Base-by-base conservation (phyloP, 2,329 filamentous ascomycete genomes). In the Parascedosporium putredinis region DNA sequence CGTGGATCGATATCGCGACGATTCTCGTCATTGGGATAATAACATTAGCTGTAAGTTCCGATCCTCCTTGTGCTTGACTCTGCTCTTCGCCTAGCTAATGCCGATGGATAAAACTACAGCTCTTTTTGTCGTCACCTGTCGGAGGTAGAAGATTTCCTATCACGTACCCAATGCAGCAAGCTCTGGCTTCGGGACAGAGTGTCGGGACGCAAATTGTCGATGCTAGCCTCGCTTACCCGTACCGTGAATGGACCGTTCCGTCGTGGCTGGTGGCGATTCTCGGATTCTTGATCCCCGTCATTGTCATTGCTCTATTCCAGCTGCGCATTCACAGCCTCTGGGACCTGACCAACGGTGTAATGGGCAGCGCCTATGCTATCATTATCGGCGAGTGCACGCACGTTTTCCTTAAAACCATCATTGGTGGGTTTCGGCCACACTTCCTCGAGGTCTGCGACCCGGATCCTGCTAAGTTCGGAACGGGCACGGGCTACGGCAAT, bases 361-460 rank as follows among this genome's bases (percentile, higher is more conserved):
- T 82, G 50, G 82, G 81, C 9, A 71, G 82, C 0, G 60, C 78
- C 2, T 84, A 83, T 65, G 71, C 75, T 2, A 66, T 83, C 47
- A 72, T 81, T 52, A 65, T 74, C 2, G 78, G 77, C 0, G 71
- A 78, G 0, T 69, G 83, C n/a, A 81, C 84, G 59, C 80, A 85
- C 56, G 79, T 84, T 54, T 73, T 79, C 55, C 61, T 84, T 56
- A 86, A 86, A 60, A 79, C 77, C 67, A 68, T 84, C 5, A 76
- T 85, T 44, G 82, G 81, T 4, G 81, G 80, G 18, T 68, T 81
- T 2, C 68, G 79, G 24, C 81, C 81, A 0, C 75, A 82, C 56
- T 84, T 85, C 61, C 74, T 84, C 42, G 71, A 74, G 4, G 76
- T 83, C 51, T 85, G 81, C 64, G 71, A 77, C 58, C 83, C 81